phyloP scores from a whole-genome alignment of 371 early-diverging fungal species.

The Dinochytrium kinnereticum region DNA sequence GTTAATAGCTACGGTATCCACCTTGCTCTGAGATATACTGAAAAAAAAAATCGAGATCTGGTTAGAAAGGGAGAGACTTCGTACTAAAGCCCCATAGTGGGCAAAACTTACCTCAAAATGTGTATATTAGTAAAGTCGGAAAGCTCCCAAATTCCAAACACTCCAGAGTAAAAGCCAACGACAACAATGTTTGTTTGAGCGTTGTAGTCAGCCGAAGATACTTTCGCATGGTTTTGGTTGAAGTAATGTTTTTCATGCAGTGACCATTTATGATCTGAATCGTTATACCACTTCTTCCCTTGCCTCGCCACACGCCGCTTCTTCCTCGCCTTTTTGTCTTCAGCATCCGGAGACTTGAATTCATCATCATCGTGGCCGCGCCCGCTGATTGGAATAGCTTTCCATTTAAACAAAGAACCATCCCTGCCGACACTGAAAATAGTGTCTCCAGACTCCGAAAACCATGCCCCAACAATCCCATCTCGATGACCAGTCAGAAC shows the following conservation, averaged over 20 bases:
- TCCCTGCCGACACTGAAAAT: constrained; percentile 90
- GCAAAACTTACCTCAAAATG: constrained; percentile 71
- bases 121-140: constrained; percentile 89
- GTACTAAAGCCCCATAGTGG: too few relatives aligned
- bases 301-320: constrained; percentile 17
- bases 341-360: constrained; percentile 66
- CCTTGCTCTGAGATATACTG: constrained; percentile 92
- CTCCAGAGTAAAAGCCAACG: constrained; percentile 89
- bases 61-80: too few relatives aligned
- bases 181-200: constrained; percentile 74
- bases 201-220: constrained; percentile 84
- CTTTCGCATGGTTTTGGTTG: constrained; percentile 72
- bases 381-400: constrained; percentile 31
- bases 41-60: constrained; percentile 12
- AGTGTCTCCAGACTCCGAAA: constrained; percentile 71
- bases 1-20: constrained; percentile 88
- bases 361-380: constrained; percentile 54
- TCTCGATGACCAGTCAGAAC: constrained; percentile 88
- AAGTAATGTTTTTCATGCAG: constrained; percentile 71
- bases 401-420: constrained; percentile 89
- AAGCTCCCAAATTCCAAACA: constrained; percentile 97
- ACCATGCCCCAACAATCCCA: constrained; percentile 90
- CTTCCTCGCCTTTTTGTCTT: constrained; percentile 41
- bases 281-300: constrained; percentile 12
- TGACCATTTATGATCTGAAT: constrained; percentile 59